Conservation (phyloP, 2,329 filamentous ascomycete species). For the Alternaria hordeiaustralica region DNA sequence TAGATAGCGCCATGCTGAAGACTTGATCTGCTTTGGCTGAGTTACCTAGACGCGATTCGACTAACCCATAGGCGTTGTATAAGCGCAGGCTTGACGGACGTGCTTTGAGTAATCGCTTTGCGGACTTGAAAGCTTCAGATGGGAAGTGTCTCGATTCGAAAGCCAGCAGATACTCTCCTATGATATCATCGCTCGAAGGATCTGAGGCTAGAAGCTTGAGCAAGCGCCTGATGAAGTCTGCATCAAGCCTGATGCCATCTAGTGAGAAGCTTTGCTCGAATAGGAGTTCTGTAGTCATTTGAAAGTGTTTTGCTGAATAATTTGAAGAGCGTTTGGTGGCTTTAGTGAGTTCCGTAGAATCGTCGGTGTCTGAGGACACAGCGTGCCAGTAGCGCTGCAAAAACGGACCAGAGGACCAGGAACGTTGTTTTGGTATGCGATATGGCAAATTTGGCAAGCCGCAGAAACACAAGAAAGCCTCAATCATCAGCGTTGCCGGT, state of each 20-base stretch:
- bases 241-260: slow-evolving; percentile 6
- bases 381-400: slow-evolving; percentile 48
- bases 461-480: slow-evolving; percentile 65
- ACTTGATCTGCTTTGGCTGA: slow-evolving; percentile 67
- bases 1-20: slow-evolving; percentile 69
- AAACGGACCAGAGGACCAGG: slow-evolving; percentile 62
- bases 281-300: slow-evolving; percentile 34
- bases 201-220: slow-evolving; percentile 64
- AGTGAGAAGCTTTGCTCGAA: slow-evolving; percentile 33
- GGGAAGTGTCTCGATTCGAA: slow-evolving; percentile 66
- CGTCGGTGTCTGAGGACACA: slow-evolving; percentile 9
- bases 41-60: slow-evolving; percentile 69
- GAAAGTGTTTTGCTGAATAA: slow-evolving; percentile 19
- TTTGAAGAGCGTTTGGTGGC: slow-evolving; percentile 12
- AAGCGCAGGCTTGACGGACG: slow-evolving; percentile 68
- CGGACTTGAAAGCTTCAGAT: slow-evolving; percentile 67
- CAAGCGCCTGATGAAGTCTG: slow-evolving; percentile 37
- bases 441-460: slow-evolving; percentile 59
- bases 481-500: slow-evolving; percentile 61
- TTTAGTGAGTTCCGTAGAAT: slow-evolving; percentile 2
- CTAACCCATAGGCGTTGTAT: slow-evolving; percentile 80
- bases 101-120: slow-evolving; percentile 75
- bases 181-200: slow-evolving; percentile 45
- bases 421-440: slow-evolving; percentile 31
- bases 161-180: slow-evolving; percentile 75